Conservation (phyloP, 2,329 filamentous ascomycete genomes). For the Penicillium sumatraense region DNA sequence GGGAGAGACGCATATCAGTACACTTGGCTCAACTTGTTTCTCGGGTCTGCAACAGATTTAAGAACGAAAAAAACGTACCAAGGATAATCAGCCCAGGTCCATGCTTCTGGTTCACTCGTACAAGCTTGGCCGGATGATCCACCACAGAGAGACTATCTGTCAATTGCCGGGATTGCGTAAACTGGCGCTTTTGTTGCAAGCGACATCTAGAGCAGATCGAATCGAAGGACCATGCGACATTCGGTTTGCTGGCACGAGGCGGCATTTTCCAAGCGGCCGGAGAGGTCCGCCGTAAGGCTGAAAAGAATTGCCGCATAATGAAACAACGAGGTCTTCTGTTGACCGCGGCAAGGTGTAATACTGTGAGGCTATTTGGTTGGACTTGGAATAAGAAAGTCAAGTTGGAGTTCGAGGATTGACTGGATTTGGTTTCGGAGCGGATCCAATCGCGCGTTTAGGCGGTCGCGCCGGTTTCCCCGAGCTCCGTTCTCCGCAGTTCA, state of each 20-base stretch:
- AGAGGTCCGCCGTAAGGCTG: slow-evolving; percentile 30
- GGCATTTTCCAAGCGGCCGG: slow-evolving; percentile 27
- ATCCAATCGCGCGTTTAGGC: slow-evolving; percentile 20
- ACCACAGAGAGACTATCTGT: slow-evolving; percentile 83
- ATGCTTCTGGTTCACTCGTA: slow-evolving; percentile 75
- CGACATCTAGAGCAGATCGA: slow-evolving; percentile 43
- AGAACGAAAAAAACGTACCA: slow-evolving; percentile 56
- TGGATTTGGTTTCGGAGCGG: slow-evolving; percentile 4
- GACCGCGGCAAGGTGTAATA: not conserved
- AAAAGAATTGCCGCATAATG: slow-evolving; percentile 36
- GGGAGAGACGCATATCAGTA: slow-evolving; percentile 9
- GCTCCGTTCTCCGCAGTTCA: slow-evolving; percentile 23
- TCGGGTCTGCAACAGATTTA: not conserved
- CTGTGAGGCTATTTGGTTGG: too few relatives aligned
- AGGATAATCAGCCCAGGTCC: slow-evolving; percentile 80
- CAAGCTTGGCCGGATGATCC: slow-evolving; percentile 80
- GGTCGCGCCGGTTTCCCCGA: slow-evolving; percentile 31
- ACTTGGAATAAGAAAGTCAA: slow-evolving; percentile 1
- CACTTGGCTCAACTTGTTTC: not conserved
- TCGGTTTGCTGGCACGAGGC: slow-evolving; percentile 23
- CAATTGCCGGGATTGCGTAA: slow-evolving; percentile 52
- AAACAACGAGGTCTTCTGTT: not conserved
- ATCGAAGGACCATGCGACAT: slow-evolving; percentile 27
- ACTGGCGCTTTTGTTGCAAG: slow-evolving; percentile 41
- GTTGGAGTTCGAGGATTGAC: slow-evolving; percentile 15